A percentile compares a stretch with the other conserved stretches of the same genome.
These are phyloP conservation scores for Backusella mclennaniae DNA, from an alignment of 192 early-diverging fungal species.

Conservation along the genomic window DNA sequence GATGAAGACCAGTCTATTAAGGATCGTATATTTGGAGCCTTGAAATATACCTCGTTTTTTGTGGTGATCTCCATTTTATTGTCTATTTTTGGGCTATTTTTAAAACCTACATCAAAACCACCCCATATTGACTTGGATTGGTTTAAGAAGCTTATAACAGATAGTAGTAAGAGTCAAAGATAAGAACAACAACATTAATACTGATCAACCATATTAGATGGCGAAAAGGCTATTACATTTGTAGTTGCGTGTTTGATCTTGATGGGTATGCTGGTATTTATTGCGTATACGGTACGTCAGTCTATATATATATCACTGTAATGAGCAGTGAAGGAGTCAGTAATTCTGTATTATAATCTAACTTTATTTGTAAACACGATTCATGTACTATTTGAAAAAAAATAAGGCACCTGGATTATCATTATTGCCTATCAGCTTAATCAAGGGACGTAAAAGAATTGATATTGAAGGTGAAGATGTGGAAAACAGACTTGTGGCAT, in stretches of 20 bases:
- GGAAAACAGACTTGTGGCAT: constrained; percentile 10
- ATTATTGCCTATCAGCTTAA: constrained; percentile 27
- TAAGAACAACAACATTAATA: neutral
- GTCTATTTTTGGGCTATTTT: constrained; percentile 49
- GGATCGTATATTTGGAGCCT: constrained; percentile 40
- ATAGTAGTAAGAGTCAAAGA: constrained; percentile 40
- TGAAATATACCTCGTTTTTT: constrained; percentile 59
- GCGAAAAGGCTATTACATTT: constrained; percentile 48
- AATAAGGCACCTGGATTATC: constrained; percentile 34
- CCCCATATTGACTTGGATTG: constrained; percentile 48
- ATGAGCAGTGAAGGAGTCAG: neutral
- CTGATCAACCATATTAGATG: constrained; percentile 18
- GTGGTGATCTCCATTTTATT: constrained; percentile 45
- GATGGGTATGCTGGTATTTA: constrained; percentile 51
- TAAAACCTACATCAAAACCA: constrained; percentile 35
- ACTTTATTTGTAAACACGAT: neutral
- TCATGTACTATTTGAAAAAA: neutral
- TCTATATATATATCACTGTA: neutral
- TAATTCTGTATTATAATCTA: neutral
- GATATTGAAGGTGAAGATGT: constrained; percentile 28
- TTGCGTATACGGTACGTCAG: constrained; percentile 53
- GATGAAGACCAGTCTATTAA: constrained; percentile 35
- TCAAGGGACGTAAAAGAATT: constrained; percentile 28
- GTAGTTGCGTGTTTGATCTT: constrained; percentile 45
- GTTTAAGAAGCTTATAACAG: constrained; percentile 44